Evolutionary conservation across 2,329 filamentous ascomycete genomes (phyloP), one percentile per base, ranked within the genome.

Genomic region (Venturia asperata): DNA sequence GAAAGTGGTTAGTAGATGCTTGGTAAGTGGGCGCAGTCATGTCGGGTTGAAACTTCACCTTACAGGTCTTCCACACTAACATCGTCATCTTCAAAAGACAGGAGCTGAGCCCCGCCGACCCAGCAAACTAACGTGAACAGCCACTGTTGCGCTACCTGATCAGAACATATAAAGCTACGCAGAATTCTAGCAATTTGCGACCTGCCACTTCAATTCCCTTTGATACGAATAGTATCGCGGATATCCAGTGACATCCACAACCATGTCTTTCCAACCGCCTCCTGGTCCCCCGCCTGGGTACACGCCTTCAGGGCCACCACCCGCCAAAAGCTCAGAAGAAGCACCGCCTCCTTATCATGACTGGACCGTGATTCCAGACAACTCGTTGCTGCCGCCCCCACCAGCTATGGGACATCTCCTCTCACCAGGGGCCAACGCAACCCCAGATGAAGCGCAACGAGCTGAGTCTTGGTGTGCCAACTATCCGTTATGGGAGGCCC

Each of bases 291-390:
- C 73, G 62, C 66, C 69, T 65, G 45, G 37, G 41, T 52, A 68
- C 15, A 52, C 72, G 65, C 72, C 72, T 24, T 67, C 70, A 21
- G 69, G 71, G 24, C 71, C 70, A 24, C 74, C 75, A 34, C 70
- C 75, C 30, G 66, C 67, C 30, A 65, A 69, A 49, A 65, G 62
- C 34, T 65, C 67, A n/a, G 74, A 71, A 66, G 72, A 71, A 65
- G 71, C 76, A 30, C 83, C 83, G 17, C 83, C 83, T 21, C 80
- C 82, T 34, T 85, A 85, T 69, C 88, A 91, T 72, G 85, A 89
- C 75, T 92, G 89, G 89, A 81, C 82, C 7, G 83, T 86, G 3
- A 87, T 91, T 1, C 88, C 89, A 0, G 89, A 92, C 73, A 91
- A 85, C 1, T 80, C 87, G 0, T 80, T 89, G 11, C 84, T 92